phyloP scores from a whole-genome alignment of 805 yeast genomes.

The Schwanniomyces polymorphus region DNA sequence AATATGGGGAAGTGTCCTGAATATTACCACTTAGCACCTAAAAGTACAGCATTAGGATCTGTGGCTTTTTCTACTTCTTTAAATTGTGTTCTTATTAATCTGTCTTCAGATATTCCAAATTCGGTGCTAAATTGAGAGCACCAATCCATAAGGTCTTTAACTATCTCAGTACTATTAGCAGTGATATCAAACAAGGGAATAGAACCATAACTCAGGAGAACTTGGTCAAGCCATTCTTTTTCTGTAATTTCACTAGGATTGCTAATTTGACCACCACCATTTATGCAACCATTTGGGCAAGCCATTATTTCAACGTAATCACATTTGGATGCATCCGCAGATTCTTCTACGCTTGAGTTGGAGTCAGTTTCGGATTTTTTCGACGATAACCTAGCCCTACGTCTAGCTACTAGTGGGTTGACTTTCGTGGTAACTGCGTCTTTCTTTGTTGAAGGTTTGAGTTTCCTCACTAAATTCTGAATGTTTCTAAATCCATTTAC shows the following conservation, averaged over 20 bases:
- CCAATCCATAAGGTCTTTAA: conserved; percentile 6
- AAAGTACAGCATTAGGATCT: conserved; percentile 45
- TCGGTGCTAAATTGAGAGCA: conserved; percentile 23
- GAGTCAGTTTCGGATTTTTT: conserved; percentile 10
- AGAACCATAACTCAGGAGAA: conserved; percentile 30
- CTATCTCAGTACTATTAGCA: background rate
- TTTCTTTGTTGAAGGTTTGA: conserved; percentile 45
- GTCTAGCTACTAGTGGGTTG: conserved; percentile 43
- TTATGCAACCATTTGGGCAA: conserved; percentile 96
- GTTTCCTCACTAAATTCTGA: conserved; percentile 85
- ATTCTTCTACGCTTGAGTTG: conserved; percentile 13
- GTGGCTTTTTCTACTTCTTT: conserved; percentile 52
- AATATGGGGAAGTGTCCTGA: background rate
- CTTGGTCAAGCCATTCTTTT: conserved; percentile 47
- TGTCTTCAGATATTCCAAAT: conserved; percentile 26
- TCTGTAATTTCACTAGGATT: conserved; percentile 36
- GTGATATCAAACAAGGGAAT: conserved; percentile 24
- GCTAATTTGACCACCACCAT: conserved; percentile 91
- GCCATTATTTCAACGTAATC: conserved; percentile 96
- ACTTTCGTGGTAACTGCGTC: conserved; percentile 15
- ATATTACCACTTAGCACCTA: conserved; percentile 59
- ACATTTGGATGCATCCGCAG: conserved; percentile 63
- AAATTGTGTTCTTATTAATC: conserved; percentile 49
- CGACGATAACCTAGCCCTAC: conserved; percentile 39
- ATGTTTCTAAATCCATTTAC: conserved; percentile 93